Conservation (phyloP, 805 yeast genomes). For the Candida odintsovae region DNA sequence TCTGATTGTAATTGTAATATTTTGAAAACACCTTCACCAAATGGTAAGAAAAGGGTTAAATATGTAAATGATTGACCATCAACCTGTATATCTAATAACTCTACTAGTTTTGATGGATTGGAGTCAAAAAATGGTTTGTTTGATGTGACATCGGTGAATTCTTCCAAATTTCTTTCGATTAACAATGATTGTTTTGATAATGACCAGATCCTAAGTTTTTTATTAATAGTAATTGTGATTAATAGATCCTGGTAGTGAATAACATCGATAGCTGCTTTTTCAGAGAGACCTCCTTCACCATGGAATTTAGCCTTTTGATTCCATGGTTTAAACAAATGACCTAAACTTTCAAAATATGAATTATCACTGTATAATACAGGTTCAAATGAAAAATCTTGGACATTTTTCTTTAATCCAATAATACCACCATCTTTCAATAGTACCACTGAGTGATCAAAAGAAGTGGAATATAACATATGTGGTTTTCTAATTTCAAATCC, state of each 20-base stretch:
- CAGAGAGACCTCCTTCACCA: constrained; percentile 36
- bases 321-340: constrained; percentile 27
- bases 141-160: constrained; percentile 8
- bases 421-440: constrained; percentile 76
- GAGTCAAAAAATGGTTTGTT: constrained; percentile 25
- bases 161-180: constrained; percentile 19
- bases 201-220: constrained; percentile 57
- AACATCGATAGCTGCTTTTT: constrained; percentile 29
- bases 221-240: constrained; percentile 50
- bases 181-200: constrained; percentile 29
- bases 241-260: constrained; percentile 24
- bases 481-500: constrained; percentile 55
- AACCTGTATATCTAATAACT: constrained; percentile 9
- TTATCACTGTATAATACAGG: constrained; percentile 52
- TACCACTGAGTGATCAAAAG: constrained; percentile 41
- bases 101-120: constrained; percentile 26
- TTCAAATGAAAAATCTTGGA: constrained; percentile 24
- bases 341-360: constrained; percentile 35
- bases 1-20: constrained; percentile 26
- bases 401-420: constrained; percentile 39
- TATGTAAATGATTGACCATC: constrained; percentile 9
- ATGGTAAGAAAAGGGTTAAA: constrained; percentile 36
- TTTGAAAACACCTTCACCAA: constrained; percentile 38
- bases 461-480: constrained; percentile 42
- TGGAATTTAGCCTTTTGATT: constrained; percentile 23